Base-by-base conservation (phyloP, 176 grass and related monocot genomes). In the Lolium rigidum region DNA sequence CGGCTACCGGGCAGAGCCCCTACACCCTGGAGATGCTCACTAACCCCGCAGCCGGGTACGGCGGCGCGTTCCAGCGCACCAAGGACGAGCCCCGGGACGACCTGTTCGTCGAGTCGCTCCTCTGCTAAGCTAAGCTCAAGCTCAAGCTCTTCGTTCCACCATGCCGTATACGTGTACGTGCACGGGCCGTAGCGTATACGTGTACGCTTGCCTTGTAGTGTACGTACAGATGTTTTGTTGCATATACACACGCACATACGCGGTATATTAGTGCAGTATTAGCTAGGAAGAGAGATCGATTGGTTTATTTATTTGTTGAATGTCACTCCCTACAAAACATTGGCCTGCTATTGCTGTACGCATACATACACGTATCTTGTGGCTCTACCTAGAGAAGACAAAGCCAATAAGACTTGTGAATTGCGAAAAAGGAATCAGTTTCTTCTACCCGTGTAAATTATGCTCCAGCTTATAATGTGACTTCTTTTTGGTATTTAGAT, bases 71-170 rank as follows among this genome's bases (percentile, higher is more conserved):
- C 65, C 82, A 76, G n/a, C 68, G 79, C 57, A 76, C 90, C 31
- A 95, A 93, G 85, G 91, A 93, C 78, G 94, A 95, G 76, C 94
- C 86, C 3, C 85, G 81, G 26, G 94, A 95, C 64, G 91, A 93
- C 86, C 50, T 85, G 52, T 93, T 93, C 84, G 77, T 95, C 17
- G 89, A 93, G 39, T 93, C 91, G 82, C 80, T 93, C 17, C 89
- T 95, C 48, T 87, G 81, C 79, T 93, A 85, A 62, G 67, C 24
- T 17, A 31, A 12, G 14, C 68, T 20, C 14, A 2, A 5, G 15
- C 15, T 20, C 17, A 41, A 41, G 50, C 51, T 41, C 28, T 37
- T 25, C 8, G 18, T 49, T 66, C 41, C 28, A 28, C 57, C 25
- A 28, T 83, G 35, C 39, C 80, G 62, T 78, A 11, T 48, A 59